Conservation (phyloP, 768 basidiomycete genomes). For the Boletus rubroflammeus region DNA sequence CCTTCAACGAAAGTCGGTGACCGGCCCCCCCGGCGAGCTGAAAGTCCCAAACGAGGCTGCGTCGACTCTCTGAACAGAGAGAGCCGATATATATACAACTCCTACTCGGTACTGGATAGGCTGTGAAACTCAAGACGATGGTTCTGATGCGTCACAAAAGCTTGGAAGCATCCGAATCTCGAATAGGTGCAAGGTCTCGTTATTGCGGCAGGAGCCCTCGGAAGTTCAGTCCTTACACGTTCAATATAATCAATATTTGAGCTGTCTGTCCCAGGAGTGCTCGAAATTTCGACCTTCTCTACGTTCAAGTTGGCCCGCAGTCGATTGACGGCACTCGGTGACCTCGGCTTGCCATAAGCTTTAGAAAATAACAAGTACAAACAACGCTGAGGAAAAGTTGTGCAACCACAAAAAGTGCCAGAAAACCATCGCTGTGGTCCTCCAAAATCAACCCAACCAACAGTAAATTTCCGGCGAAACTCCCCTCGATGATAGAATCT, state of each 20-base stretch:
- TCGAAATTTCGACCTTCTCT: too few relatives aligned
- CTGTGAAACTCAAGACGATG: not conserved
- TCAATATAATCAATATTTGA: too few relatives aligned
- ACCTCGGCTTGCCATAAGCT: not conserved
- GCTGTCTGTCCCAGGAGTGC: too few relatives aligned
- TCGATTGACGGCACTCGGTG: too few relatives aligned
- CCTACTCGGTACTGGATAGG: not conserved
- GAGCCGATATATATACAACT: not conserved
- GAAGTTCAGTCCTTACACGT: not conserved
- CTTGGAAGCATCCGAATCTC: not conserved
- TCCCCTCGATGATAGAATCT: not conserved
- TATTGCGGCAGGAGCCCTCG: not conserved
- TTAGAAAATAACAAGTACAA: not conserved
- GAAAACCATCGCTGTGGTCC: not conserved
- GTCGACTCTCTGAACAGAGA: not conserved
- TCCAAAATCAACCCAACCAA: not conserved
- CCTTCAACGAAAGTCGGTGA: too few relatives aligned
- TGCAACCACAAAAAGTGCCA: not conserved
- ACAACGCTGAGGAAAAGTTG: not conserved
- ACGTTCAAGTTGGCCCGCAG: too few relatives aligned
- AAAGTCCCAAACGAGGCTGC: not conserved
- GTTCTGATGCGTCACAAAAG: not conserved
- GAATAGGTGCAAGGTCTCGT: not conserved
- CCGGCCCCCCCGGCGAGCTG: not conserved
- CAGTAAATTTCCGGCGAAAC: too few relatives aligned